Conservation (phyloP, 768 basidiomycete genomes). For the Lactarius pseudohatsudake region DNA sequence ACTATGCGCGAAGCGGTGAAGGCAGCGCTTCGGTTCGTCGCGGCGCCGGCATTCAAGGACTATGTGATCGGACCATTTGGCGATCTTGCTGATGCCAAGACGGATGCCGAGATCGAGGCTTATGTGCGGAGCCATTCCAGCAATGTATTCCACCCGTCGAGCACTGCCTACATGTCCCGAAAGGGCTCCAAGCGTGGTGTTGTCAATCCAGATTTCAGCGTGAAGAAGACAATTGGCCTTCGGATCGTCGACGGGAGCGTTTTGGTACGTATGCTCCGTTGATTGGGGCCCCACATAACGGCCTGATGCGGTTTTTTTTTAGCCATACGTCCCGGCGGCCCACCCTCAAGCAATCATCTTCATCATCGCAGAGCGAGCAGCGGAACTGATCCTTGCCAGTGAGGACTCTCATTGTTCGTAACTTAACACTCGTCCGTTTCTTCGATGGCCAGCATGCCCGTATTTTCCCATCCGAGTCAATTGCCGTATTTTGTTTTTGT, state of each 20-base stretch:
- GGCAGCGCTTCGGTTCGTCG: conserved; percentile 3
- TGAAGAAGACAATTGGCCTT: conserved; percentile 47
- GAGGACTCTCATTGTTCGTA: neutral
- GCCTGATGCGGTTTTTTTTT: neutral
- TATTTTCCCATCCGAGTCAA: too few species aligned
- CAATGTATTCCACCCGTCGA: conserved; percentile 34
- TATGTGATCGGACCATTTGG: conserved; percentile 7
- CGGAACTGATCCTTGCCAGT: conserved; percentile 20
- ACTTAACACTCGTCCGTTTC: too few species aligned
- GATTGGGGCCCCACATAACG: neutral
- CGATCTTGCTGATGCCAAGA: neutral
- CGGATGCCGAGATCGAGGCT: conserved; percentile 29
- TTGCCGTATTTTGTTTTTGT: too few species aligned
- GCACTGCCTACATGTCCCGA: conserved; percentile 46
- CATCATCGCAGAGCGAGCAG: conserved; percentile 24
- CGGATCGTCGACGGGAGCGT: conserved; percentile 38
- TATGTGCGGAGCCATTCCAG: conserved; percentile 26
- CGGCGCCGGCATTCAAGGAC: conserved; percentile 13
- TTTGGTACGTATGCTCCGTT: conserved; percentile 22
- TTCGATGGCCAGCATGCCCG: too few species aligned
- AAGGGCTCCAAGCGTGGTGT: conserved; percentile 38
- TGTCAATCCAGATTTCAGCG: conserved; percentile 42
- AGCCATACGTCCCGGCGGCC: conserved; percentile 24
- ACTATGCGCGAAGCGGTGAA: conserved; percentile 13
- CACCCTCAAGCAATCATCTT: conserved; percentile 23